Conservation (phyloP, 2,329 filamentous ascomycete genomes). For the Colletotrichum trifolii region DNA sequence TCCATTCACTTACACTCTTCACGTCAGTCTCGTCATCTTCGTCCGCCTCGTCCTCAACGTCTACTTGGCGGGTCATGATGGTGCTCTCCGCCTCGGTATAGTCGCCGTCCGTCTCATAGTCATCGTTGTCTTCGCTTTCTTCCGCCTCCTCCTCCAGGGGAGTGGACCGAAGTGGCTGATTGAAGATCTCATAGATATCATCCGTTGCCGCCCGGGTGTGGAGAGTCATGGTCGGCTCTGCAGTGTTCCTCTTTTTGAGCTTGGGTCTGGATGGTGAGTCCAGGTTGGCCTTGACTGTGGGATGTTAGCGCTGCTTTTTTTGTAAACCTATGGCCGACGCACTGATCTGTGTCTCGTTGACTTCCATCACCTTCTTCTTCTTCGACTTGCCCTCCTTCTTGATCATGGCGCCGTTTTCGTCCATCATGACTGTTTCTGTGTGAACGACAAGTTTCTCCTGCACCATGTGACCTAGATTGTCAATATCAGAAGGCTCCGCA, state of each 20-base stretch:
- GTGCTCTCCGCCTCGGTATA: slow-evolving; percentile 91
- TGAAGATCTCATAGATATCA: slow-evolving; percentile 98
- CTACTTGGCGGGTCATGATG: slow-evolving; percentile 77
- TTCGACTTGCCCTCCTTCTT: slow-evolving; percentile 63
- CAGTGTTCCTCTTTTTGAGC: slow-evolving; percentile 77
- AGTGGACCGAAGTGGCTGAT: slow-evolving; percentile 74
- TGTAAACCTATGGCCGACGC: slow-evolving; percentile 50
- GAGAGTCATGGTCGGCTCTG: slow-evolving; percentile 97
- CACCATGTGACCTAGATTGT: slow-evolving; percentile 40
- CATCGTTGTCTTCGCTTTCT: slow-evolving; percentile 69
- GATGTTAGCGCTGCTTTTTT: slow-evolving; percentile 42
- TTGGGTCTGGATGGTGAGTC: slow-evolving; percentile 90
- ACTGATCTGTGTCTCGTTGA: slow-evolving; percentile 95
- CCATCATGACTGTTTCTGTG: slow-evolving; percentile 58
- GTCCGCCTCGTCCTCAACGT: slow-evolving; percentile 56
- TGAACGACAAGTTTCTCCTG: slow-evolving; percentile 55
- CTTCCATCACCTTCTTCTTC: slow-evolving; percentile 84
- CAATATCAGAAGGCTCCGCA: slow-evolving; percentile 33
- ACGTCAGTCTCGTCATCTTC: slow-evolving; percentile 66
- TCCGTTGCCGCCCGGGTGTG: slow-evolving; percentile 95
- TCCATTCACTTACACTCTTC: slow-evolving; percentile 84
- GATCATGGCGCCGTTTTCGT: slow-evolving; percentile 69
- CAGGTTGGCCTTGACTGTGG: slow-evolving; percentile 87
- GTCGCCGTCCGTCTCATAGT: slow-evolving; percentile 77
- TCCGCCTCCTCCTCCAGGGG: slow-evolving; percentile 48